These are phyloP conservation scores for Periconia sp. DNA, from an alignment of 2,329 filamentous ascomycete species.

Conservation along the genomic window DNA sequence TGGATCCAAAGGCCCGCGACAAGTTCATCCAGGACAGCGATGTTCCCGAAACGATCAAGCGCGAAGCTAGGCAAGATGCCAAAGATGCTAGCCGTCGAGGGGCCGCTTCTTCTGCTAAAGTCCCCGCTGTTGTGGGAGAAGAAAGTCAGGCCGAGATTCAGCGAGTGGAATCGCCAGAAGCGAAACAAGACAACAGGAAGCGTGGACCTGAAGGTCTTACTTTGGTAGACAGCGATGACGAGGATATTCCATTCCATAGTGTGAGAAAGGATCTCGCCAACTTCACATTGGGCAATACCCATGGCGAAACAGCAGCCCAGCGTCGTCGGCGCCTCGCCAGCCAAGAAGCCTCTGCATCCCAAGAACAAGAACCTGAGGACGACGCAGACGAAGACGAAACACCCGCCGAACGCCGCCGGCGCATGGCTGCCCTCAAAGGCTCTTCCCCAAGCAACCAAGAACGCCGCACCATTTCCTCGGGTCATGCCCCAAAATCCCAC, in stretches of 20 bases:
- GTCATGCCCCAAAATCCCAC: constrained; percentile 19
- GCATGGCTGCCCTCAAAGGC: constrained; percentile 19
- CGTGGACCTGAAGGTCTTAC: constrained; percentile 49
- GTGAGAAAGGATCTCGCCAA: constrained; percentile 44
- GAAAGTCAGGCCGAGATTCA: constrained; percentile 41
- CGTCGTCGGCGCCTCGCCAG: constrained; percentile 50
- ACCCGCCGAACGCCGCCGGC: constrained; percentile 21
- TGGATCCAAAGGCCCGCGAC: constrained; percentile 70
- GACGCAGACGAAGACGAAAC: constrained; percentile 44
- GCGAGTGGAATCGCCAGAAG: constrained; percentile 36
- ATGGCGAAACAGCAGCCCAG: constrained; percentile 48
- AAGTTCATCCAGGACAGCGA: constrained; percentile 56
- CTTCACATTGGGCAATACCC: constrained; percentile 25
- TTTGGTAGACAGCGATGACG: constrained; percentile 52
- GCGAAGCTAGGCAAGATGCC: constrained; percentile 52
- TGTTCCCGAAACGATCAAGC: constrained; percentile 55
- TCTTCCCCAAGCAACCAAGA: constrained; percentile 17
- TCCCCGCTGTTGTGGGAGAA: constrained; percentile 40
- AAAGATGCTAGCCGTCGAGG: constrained; percentile 36
- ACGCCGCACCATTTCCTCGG: constrained; percentile 11
- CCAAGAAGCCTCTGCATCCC: constrained; percentile 12
- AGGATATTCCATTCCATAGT: constrained; percentile 56
- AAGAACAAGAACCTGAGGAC: constrained; percentile 8
- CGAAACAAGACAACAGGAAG: constrained; percentile 26
- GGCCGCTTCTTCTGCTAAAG: constrained; percentile 34